Conservation (phyloP, 225 moss, liverwort and hornwort genomes). For the Pseudoscleropodium purum region DNA sequence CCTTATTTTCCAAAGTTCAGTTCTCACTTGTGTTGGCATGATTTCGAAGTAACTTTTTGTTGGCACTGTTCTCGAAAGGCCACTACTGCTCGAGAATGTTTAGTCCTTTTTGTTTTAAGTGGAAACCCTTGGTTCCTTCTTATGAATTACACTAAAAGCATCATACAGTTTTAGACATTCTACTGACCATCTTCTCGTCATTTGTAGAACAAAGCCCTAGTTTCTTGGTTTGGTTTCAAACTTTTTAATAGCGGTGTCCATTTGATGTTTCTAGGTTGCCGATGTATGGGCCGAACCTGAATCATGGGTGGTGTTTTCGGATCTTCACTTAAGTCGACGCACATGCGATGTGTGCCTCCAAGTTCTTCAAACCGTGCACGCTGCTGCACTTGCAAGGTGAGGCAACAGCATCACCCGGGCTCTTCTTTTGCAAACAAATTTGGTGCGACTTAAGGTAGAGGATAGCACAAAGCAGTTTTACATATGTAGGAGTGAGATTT, state of each 20-base stretch:
- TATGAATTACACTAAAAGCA: background rate
- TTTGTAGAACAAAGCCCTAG: background rate
- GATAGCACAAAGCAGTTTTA: background rate
- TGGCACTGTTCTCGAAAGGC: background rate
- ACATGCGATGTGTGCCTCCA: slow-evolving; percentile 78
- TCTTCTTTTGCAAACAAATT: background rate
- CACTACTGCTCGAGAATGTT: background rate
- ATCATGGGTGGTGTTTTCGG: slow-evolving; percentile 94
- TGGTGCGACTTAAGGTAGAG: background rate
- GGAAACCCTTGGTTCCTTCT: background rate
- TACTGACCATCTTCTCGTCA: background rate
- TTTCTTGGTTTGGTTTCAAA: background rate
- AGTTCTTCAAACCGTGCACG: slow-evolving; percentile 72
- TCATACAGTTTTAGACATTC: background rate
- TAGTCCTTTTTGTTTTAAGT: background rate
- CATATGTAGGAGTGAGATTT: background rate
- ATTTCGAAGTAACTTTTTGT: background rate
- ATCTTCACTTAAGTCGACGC: slow-evolving; percentile 90
- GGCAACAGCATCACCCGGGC: background rate
- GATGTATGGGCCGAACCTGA: slow-evolving; percentile 63
- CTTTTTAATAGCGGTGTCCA: background rate
- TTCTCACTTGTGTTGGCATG: background rate
- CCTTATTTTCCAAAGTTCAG: background rate
- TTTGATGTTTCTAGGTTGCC: slow-evolving; percentile 16
- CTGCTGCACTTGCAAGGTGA: slow-evolving; percentile 66